Conservation (phyloP, 129 eudicot species). For the Saposhnikovia divaricata region DNA sequence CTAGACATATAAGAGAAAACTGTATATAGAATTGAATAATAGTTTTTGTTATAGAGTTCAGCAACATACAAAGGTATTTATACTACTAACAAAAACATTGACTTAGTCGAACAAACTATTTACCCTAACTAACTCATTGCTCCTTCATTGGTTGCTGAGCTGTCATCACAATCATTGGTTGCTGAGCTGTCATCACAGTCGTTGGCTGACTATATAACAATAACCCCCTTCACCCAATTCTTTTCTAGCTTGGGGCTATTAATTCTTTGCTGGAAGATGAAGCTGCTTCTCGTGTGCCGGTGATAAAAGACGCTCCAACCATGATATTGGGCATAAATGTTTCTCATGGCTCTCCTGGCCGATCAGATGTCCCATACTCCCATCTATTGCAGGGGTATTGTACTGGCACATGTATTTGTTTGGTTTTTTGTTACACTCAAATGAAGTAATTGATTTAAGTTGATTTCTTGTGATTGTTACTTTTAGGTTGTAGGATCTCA, state of each 20-base stretch:
- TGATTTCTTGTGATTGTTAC: background rate
- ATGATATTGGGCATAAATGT: slow-evolving; percentile 91
- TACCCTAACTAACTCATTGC: too few relatives aligned
- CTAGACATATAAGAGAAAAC: too few relatives aligned
- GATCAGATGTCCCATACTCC: slow-evolving; percentile 71
- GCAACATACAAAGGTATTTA: too few relatives aligned
- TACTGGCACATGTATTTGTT: slow-evolving; percentile 8
- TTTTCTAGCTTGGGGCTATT: slow-evolving; percentile 64
- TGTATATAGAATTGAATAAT: too few relatives aligned
- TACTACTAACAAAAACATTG: too few relatives aligned
- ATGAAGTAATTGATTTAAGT: background rate
- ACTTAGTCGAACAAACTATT: too few relatives aligned
- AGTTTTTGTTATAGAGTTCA: too few relatives aligned
- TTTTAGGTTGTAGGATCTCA: too few relatives aligned
- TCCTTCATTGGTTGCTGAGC: too few relatives aligned
- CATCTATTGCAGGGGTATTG: slow-evolving; percentile 73
- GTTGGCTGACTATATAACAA: too few relatives aligned
- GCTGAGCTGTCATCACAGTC: too few relatives aligned
- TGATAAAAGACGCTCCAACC: slow-evolving; percentile 46
- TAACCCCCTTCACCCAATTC: background rate
- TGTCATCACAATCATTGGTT: too few relatives aligned
- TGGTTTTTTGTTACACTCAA: background rate
- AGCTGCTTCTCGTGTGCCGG: slow-evolving; percentile 30
- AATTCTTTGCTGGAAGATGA: slow-evolving; percentile 55
- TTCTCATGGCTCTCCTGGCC: slow-evolving; percentile 81